Evolutionary conservation across 257 asterid species (phyloP).

Genomic region (Forsythia suspensa): DNA sequence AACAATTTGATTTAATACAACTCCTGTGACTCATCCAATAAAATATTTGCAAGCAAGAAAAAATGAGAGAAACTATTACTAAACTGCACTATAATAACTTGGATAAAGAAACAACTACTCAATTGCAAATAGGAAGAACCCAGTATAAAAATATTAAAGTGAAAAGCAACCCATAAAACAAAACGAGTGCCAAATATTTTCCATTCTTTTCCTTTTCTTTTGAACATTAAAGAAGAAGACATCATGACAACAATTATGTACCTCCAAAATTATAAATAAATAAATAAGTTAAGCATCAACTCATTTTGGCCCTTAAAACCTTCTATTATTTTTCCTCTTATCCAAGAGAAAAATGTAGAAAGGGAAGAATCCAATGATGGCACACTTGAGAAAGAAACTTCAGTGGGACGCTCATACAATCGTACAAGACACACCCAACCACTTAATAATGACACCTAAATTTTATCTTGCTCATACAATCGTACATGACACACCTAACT

Average conservation of each 20-base stretch:
- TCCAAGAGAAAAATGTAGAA: background rate
- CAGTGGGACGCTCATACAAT: too few species aligned
- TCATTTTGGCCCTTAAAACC: background rate
- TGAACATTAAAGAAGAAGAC: constrained; percentile 5
- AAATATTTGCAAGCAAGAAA: background rate
- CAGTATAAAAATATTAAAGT: background rate
- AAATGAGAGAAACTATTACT: background rate
- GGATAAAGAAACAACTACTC: background rate
- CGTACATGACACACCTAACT: too few species aligned
- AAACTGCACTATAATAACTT: background rate
- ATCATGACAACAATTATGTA: background rate
- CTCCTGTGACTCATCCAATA: background rate
- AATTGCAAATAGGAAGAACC: background rate
- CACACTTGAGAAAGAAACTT: background rate
- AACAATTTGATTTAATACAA: background rate
- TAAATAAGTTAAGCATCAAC: background rate
- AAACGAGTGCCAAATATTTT: background rate
- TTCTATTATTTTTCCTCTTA: background rate
- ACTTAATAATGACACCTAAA: too few species aligned
- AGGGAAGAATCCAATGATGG: background rate
- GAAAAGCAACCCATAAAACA: background rate
- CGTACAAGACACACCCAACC: too few species aligned
- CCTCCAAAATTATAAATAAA: background rate
- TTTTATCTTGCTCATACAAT: too few species aligned
- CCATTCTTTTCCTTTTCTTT: background rate